Conservation (phyloP, 163 green algal species). For the Chlamydomonas reinhardtii region DNA sequence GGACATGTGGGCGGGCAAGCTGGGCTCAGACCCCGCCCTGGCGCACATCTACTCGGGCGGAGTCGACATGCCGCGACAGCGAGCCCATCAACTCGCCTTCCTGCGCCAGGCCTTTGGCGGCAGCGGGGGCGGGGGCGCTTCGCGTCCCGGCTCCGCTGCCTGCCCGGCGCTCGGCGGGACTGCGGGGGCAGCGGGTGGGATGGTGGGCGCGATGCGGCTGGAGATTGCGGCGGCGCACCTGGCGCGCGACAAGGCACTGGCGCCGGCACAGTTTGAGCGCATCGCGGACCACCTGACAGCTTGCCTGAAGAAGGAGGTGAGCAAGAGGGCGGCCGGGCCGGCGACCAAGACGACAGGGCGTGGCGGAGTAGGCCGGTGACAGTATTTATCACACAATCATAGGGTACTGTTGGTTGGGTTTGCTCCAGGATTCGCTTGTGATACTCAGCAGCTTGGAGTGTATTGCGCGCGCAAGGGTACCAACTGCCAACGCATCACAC, state of each 20-base stretch:
- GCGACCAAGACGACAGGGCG: no score
- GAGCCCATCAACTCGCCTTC: constrained; percentile 24
- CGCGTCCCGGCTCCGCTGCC: background rate
- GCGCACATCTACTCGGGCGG: background rate
- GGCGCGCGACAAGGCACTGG: background rate
- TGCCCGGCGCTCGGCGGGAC: background rate
- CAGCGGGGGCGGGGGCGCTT: background rate
- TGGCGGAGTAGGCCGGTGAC: no score
- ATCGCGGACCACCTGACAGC: background rate
- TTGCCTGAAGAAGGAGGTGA: constrained; percentile 11
- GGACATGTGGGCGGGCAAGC: background rate
- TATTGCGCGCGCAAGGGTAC: no score
- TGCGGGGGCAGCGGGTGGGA: background rate
- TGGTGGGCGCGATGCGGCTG: background rate
- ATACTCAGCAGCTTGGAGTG: no score
- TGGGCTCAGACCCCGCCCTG: background rate
- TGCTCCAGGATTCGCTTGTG: no score
- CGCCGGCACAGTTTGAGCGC: background rate
- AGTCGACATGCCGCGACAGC: background rate
- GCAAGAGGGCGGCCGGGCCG: no score
- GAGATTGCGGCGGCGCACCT: constrained; percentile 22
- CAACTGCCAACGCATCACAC: no score
- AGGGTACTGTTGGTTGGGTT: no score
- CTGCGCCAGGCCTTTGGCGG: background rate
- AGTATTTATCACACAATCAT: no score